These are phyloP conservation scores for Tolypocladium paradoxum DNA, from an alignment of 2,329 filamentous ascomycete species.

Conservation along the genomic window DNA sequence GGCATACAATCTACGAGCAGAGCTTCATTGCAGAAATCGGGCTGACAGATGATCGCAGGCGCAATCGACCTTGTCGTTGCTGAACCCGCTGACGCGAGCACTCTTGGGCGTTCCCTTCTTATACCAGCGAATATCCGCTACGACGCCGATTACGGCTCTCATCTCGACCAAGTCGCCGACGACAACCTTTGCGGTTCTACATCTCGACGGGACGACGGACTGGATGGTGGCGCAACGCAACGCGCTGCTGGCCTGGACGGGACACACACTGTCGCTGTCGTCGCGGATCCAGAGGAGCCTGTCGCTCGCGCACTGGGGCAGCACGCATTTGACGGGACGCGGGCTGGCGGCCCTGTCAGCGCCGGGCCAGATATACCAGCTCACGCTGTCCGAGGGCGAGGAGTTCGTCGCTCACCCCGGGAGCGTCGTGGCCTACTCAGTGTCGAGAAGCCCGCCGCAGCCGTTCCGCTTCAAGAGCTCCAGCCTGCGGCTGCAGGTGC, in stretches of 20 bases:
- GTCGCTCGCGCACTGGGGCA: slow-evolving; percentile 82
- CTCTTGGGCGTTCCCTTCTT: slow-evolving; percentile 84
- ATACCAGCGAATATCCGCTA: slow-evolving; percentile 83
- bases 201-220: slow-evolving; percentile 86
- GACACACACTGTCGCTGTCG: slow-evolving; percentile 67
- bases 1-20: slow-evolving; percentile 9
- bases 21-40: background rate
- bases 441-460: slow-evolving; percentile 60
- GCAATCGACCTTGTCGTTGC: slow-evolving; percentile 76
- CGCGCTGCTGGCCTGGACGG: slow-evolving; percentile 92
- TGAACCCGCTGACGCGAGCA: slow-evolving; percentile 73
- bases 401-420: slow-evolving; percentile 86
- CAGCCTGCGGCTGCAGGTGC: slow-evolving; percentile 68
- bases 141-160: slow-evolving; percentile 76
- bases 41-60: slow-evolving; percentile 39
- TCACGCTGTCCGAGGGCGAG: slow-evolving; percentile 71
- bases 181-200: slow-evolving; percentile 77
- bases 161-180: slow-evolving; percentile 79
- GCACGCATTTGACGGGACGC: slow-evolving; percentile 75
- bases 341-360: slow-evolving; percentile 78
- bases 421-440: slow-evolving; percentile 83
- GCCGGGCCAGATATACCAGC: slow-evolving; percentile 79
- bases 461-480: slow-evolving; percentile 81
- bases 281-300: slow-evolving; percentile 67
- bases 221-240: slow-evolving; percentile 88